Base-by-base conservation (phyloP, 75 land plant species). In the Picea glauca region DNA sequence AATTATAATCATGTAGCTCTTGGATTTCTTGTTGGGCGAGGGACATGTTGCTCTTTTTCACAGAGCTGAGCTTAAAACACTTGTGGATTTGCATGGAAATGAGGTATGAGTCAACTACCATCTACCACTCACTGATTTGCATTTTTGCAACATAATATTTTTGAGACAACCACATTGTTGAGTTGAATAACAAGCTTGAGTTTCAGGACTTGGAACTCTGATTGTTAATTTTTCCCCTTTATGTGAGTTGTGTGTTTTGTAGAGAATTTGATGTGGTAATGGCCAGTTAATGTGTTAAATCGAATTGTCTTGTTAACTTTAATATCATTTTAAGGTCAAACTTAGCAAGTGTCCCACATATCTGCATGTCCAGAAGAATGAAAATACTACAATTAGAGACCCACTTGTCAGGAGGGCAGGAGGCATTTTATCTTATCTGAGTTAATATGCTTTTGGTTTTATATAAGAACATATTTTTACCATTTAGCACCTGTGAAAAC, bases 1-100 rank as follows among this genome's bases (percentile, higher is more conserved):
- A 62, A 62, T 4, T 3, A 2, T 62, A 26, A 63, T 63, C 32
- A 15, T 21, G 62, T 88, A 96, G 98, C 83, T 96, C 17, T 83
- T 96, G 75, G 99, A 96, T 77, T 83, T 12, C 70, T 56, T 96
- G 58, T 85, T 96, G 66, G 99, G 99, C 17, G 67, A 92, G 70
- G 89, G 81, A 38, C 98, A 87, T 82, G 86, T 67, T 30, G 91
- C 98, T 60, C 90, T 96, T 46, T 92, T 96, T 72, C 91, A 91
- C 21, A 84, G 99, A 76, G 94, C 99, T 62, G 99, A 94, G 88
- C 70, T 96, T 83, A 94, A 92, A 80, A 94, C 99, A 33, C 93
- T 96, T 56, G 99, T 96, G 58, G 60, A 85, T 74, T 84, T 96
- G 62, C 99, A 96, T 85, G 99, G 96, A 0, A 92, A 94, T 76